These are phyloP conservation scores for Rhizopogon vinicolor DNA, from an alignment of 768 basidiomycete species.

Conservation along the genomic window DNA sequence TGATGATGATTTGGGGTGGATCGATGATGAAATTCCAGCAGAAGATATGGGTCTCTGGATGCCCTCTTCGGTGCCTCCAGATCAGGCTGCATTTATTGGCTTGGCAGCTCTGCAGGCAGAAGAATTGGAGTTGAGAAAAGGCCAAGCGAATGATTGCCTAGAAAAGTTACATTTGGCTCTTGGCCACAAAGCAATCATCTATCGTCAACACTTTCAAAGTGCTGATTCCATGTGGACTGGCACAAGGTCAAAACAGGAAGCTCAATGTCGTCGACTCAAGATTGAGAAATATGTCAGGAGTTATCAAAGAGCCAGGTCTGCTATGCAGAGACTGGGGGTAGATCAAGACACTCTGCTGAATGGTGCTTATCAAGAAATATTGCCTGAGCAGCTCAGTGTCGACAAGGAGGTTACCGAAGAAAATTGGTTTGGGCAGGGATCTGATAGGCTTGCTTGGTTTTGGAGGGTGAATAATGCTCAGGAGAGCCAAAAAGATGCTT, in stretches of 20 bases:
- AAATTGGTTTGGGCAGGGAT: slow-evolving; percentile 6
- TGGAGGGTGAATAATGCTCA: neutral
- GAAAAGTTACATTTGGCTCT: slow-evolving; percentile 1
- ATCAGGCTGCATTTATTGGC: neutral
- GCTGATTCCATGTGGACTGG: neutral
- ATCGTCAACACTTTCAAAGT: slow-evolving; percentile 2
- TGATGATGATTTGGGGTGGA: neutral
- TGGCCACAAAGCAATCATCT: slow-evolving; percentile 6
- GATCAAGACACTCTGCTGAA: neutral
- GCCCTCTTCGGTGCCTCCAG: neutral
- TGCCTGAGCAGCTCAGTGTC: neutral
- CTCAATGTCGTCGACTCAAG: neutral
- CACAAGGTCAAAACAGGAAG: slow-evolving; percentile 3
- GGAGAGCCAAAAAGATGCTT: neutral
- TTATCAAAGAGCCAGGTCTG: neutral
- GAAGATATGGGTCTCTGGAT: slow-evolving; percentile 5
- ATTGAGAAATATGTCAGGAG: neutral
- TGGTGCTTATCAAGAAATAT: slow-evolving; percentile 1
- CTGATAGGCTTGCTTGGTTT: slow-evolving; percentile 4
- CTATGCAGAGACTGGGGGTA: neutral
- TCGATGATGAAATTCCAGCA: neutral
- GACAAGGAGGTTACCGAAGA: slow-evolving; percentile 8
- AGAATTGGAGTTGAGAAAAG: slow-evolving; percentile 1
- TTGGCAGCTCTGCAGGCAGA: neutral
- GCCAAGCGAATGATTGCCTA: slow-evolving; percentile 6